Evolutionary conservation across 192 early-diverging fungal genomes (phyloP).

Genomic region (Fimicolochytrium jonesii): DNA sequence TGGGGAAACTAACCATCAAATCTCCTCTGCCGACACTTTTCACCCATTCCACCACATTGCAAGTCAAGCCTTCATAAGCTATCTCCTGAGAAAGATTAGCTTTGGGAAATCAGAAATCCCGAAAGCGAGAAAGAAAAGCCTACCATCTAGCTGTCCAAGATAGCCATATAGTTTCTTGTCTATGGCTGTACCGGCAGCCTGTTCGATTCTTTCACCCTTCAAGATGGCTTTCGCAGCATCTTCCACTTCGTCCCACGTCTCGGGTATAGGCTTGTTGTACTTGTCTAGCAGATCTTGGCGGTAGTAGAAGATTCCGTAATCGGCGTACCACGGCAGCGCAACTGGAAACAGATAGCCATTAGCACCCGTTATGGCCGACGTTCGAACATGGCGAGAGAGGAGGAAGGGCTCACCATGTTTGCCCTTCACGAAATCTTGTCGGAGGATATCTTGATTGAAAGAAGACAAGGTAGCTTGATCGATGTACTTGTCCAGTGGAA

Average conservation of each 20-base stretch:
- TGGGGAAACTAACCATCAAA: too few species aligned
- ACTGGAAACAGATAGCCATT: neutral
- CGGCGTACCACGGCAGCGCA: neutral
- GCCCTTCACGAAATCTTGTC: neutral
- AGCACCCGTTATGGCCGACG: too few species aligned
- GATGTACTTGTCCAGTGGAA: neutral
- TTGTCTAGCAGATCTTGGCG: slow-evolving; percentile 9
- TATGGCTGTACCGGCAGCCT: neutral
- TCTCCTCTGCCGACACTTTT: neutral
- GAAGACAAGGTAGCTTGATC: neutral
- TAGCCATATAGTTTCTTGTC: neutral
- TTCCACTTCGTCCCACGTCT: slow-evolving; percentile 8
- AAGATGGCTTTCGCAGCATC: neutral
- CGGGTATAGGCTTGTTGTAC: neutral
- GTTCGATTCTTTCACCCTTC: neutral
- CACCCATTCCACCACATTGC: slow-evolving; percentile 5
- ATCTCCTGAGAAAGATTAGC: neutral
- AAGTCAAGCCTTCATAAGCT: slow-evolving; percentile 5
- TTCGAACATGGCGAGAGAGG: too few species aligned
- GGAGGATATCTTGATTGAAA: neutral
- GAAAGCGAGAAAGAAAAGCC: neutral
- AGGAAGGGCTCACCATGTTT: neutral
- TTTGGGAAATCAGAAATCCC: neutral
- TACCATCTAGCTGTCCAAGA: slow-evolving; percentile 1
- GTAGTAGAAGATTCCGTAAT: slow-evolving; percentile 9